Evolutionary conservation across 1,284 basidiomycete species (phyloP), one percentile per base, ranked within the genome.

Genomic region (Ustilago vetiveriae): DNA sequence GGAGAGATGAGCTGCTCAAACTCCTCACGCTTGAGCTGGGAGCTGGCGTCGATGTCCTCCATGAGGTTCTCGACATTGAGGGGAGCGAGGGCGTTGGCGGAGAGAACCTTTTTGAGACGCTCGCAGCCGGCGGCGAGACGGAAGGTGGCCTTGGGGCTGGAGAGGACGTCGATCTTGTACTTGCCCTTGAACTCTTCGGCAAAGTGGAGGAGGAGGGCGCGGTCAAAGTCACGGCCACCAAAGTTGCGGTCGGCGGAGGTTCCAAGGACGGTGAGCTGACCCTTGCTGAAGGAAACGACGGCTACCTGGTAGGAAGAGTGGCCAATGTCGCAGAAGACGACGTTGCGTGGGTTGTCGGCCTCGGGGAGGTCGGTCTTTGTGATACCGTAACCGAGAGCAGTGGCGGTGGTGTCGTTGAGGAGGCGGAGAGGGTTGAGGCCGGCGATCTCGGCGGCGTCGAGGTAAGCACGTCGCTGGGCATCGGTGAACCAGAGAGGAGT

Each of bases 51-150:
- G 38, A 81, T 77, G 69, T 81, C 79, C 49, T 78, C 76, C 78
- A 81, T 81, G 39, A 81, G 47, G 56, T 73, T 76, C 69, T 81
- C 79, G 57, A 81, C 79, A 57, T 81, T 81, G 51, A 81, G 69
- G 21, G 79, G 79, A 32, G 79, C 79, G 35, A 81, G 46, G 7
- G 75, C 62, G 74, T 81, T 81, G 62, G 79, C 79, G 19, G 79
- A 81, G 10, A 81, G 76, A n/a, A 81, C 79, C 74, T 81, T 81
- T 58, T 81, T 81, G 53, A 81, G 64, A 35, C 78, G 75, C 70
- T 81, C 79, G 60, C 79, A 81, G 37, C 78, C 79, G 42, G 79
- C 72, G 17, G 70, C 64, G 30, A 81, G 70, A 53, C 79, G 78
- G 79, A 80, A 80, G 65, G 73, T 74, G 53, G 79, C 76, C 71